Conservation (phyloP, 1,284 basidiomycete genomes). For the Naganishia sp. region DNA sequence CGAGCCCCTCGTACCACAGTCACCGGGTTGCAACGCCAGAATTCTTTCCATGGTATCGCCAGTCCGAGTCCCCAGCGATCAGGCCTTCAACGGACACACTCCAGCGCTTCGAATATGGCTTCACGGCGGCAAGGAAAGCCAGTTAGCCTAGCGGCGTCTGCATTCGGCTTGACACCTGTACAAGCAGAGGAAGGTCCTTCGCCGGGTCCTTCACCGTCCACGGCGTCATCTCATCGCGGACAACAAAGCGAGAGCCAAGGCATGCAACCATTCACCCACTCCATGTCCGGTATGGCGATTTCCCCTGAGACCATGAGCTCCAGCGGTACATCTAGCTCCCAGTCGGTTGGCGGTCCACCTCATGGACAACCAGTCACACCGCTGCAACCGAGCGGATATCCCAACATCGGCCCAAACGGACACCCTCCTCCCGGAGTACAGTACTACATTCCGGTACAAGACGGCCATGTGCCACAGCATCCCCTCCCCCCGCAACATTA, state of each 20-base stretch:
- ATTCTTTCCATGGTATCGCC: slow-evolving; percentile 43
- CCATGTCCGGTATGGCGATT: slow-evolving; percentile 43
- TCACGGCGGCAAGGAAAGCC: slow-evolving; percentile 40
- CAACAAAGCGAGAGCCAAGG: slow-evolving; percentile 34
- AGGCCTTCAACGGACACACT: slow-evolving; percentile 26
- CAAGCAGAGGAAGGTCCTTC: slow-evolving; percentile 37
- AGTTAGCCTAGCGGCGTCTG: slow-evolving; percentile 44
- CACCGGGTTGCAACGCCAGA: slow-evolving; percentile 41
- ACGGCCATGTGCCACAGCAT: slow-evolving; percentile 24
- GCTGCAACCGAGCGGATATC: slow-evolving; percentile 32
- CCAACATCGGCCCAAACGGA: slow-evolving; percentile 32
- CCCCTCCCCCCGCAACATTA: slow-evolving; percentile 29
- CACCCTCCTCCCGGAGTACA: slow-evolving; percentile 26
- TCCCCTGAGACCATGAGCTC: slow-evolving; percentile 40
- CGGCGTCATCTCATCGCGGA: slow-evolving; percentile 34
- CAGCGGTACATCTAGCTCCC: slow-evolving; percentile 32
- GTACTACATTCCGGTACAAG: slow-evolving; percentile 33
- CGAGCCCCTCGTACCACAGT: slow-evolving; percentile 41
- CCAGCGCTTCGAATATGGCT: slow-evolving; percentile 36
- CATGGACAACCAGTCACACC: slow-evolving; percentile 40
- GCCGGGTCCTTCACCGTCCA: slow-evolving; percentile 36
- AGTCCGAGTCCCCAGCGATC: slow-evolving; percentile 27
- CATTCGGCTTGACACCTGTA: slow-evolving; percentile 47
- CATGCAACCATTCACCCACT: slow-evolving; percentile 41
- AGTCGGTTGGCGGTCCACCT: slow-evolving; percentile 35